Evolutionary conservation across 1,139 yeast genomes (phyloP), one percentile per base, ranked within the genome.

Genomic region (Chernovozyma aurita): DNA sequence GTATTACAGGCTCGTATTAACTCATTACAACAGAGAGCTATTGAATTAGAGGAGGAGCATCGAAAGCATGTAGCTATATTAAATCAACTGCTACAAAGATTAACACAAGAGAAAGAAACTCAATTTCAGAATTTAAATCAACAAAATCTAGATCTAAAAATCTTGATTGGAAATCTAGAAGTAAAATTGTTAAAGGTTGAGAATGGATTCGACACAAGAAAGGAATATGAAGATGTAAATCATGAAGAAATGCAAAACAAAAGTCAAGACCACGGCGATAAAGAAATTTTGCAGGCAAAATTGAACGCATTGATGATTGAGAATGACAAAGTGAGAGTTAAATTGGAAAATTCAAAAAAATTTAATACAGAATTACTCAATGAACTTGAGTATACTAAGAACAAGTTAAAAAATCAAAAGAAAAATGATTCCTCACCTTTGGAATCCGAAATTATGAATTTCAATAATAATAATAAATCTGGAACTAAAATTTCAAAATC

Each of bases 131-230:
- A 15, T 5, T 34, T 46, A 14, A 38, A 38, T 24, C 35, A 42
- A 21, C 47, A 53, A 28, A 52, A 53, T 26, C 34, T 45, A 30
- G 43, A 43, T 22, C 43, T 49, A 26, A 43, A 42, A 24, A 40
- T 42, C 9, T 39, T 41, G 8, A 30, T 40, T 4, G 36, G 44
- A 22, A 39, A 36, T 9, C 39, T 45, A n/a, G 48, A 45, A 32
- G 21, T 34, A 3, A 25, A 21, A 9, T 18, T 30, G 16, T 14
- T 34, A 21, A 26, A 20, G 17, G 36, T 31, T 15, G 31, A 30
- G 20, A 25, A 34, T 12, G 31, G 21, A 7, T 7, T 25, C 8
- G 8, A 26, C 11, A 6, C 11, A 6, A 26, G 11, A 6, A 26
- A 26, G 12, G 28, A 7, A 7, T 7, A 16, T 16, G 28, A 26